A percentile compares a stretch with the other conserved stretches of the same genome.
phyloP scores from a whole-genome alignment of 148 eudicot species.

The Bassia scoparia region DNA sequence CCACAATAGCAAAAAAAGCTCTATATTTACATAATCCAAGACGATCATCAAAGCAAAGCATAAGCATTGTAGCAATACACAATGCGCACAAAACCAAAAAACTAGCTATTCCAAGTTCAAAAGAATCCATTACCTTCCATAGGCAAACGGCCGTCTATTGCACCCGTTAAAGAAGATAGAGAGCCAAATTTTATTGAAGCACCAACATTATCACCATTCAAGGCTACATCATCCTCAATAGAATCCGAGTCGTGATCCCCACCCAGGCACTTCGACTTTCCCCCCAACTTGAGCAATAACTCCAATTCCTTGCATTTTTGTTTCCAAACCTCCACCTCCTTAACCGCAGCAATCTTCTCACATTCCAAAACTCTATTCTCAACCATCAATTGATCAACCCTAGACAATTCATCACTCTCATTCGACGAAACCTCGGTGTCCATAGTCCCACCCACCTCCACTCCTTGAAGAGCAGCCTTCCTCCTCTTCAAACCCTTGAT shows the following conservation, averaged over 20 bases:
- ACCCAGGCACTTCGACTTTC: conserved; percentile 9
- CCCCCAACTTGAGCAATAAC: conserved; percentile 36
- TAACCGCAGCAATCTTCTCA: conserved; percentile 47
- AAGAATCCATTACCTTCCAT: conserved; percentile 10
- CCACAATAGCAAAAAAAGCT: not conserved
- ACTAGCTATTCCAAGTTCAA: not conserved
- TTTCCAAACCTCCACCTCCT: conserved; percentile 43
- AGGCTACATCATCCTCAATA: not conserved
- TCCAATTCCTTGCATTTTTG: conserved; percentile 44
- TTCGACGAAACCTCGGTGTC: not conserved
- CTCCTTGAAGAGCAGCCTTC: conserved; percentile 23
- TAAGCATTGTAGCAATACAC: not conserved
- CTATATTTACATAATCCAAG: too few species aligned
- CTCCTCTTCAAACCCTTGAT: conserved; percentile 32
- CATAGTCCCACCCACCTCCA: not conserved
- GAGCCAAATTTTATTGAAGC: conserved; percentile 1
- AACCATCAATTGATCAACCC: conserved; percentile 43
- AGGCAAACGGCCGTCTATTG: not conserved
- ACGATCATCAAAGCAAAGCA: not conserved
- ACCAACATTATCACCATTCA: conserved; percentile 4
- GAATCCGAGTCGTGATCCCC: not conserved
- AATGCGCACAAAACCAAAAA: not conserved
- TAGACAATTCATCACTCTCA: conserved; percentile 29
- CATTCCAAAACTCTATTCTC: conserved; percentile 54
- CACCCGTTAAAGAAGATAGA: not conserved